These are phyloP conservation scores for Plectranthus barbatus DNA, from an alignment of 257 asterid species.

Conservation along the genomic window DNA sequence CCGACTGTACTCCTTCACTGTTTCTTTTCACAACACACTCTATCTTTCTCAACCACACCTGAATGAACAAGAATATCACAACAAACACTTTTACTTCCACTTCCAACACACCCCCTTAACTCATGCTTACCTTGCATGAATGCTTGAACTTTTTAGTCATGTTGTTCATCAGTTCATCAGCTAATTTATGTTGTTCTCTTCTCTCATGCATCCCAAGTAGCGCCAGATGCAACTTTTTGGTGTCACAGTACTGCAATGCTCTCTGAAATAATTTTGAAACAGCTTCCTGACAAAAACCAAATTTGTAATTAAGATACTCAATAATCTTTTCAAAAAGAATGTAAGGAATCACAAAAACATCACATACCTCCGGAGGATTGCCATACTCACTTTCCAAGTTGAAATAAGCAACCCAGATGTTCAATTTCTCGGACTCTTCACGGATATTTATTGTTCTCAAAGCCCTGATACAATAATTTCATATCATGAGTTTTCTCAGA, in stretches of 20 bases:
- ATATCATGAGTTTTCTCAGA: neutral
- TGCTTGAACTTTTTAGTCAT: constrained; percentile 79
- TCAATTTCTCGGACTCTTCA: constrained; percentile 91
- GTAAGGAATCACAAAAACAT: neutral
- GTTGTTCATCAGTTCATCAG: constrained; percentile 67
- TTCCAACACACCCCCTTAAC: neutral
- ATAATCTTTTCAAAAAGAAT: neutral
- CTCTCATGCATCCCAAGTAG: constrained; percentile 78
- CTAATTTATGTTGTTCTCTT: constrained; percentile 57
- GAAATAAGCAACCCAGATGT: constrained; percentile 86
- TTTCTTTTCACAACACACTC: constrained; percentile 49
- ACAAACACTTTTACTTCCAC: neutral
- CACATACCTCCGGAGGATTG: constrained; percentile 76
- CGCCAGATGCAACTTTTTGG: constrained; percentile 75
- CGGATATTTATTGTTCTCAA: constrained; percentile 73
- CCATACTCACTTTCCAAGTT: constrained; percentile 90
- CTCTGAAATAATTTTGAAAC: constrained; percentile 64
- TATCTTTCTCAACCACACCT: constrained; percentile 80
- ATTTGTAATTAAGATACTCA: neutral
- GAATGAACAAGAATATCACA: constrained; percentile 17
- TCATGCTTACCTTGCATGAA: constrained; percentile 82
- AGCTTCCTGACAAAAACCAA: constrained; percentile 51
- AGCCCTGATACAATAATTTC: constrained; percentile 47
- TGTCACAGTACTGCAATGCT: constrained; percentile 82
- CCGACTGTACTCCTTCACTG: constrained; percentile 53